A percentile compares a stretch with the other conserved stretches of the same genome.
phyloP scores from a whole-genome alignment of 129 eudicot species.

The Chrysanthemum seticuspe region DNA sequence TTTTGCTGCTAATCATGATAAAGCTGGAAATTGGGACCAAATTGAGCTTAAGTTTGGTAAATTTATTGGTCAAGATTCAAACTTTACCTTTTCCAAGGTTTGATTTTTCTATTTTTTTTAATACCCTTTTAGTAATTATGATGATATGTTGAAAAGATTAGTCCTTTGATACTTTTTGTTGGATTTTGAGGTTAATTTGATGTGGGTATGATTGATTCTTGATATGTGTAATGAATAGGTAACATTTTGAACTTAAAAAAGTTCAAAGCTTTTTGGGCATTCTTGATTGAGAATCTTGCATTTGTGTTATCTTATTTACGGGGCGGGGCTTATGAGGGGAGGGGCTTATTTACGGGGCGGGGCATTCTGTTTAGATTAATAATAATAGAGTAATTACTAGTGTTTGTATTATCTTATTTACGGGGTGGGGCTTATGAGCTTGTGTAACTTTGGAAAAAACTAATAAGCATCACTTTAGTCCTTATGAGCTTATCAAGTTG shows the following conservation, averaged over 20 bases:
- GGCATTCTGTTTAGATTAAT: not conserved
- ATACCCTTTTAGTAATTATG: conserved; percentile 2
- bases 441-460: too few relatives aligned
- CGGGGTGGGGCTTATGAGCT: too few relatives aligned
- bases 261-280: conserved; percentile 14
- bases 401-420: too few relatives aligned
- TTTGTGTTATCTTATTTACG: not conserved
- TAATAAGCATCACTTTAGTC: too few relatives aligned
- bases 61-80: conserved; percentile 68
- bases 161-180: not conserved
- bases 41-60: conserved; percentile 65
- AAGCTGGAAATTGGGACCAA: conserved; percentile 51
- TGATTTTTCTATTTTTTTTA: not conserved
- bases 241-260: not conserved
- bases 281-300: conserved; percentile 12
- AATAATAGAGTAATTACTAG: too few relatives aligned
- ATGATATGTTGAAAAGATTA: not conserved
- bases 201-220: conserved; percentile 13
- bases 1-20: conserved; percentile 49
- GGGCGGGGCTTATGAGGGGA: too few relatives aligned
- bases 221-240: not conserved
- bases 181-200: conserved; percentile 5
- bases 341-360: too few relatives aligned
- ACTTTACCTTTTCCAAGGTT: conserved; percentile 76
- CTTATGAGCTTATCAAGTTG: too few relatives aligned